These are phyloP conservation scores for Komagataella populi DNA, from an alignment of 805 yeast genomes.

Conservation along the genomic window DNA sequence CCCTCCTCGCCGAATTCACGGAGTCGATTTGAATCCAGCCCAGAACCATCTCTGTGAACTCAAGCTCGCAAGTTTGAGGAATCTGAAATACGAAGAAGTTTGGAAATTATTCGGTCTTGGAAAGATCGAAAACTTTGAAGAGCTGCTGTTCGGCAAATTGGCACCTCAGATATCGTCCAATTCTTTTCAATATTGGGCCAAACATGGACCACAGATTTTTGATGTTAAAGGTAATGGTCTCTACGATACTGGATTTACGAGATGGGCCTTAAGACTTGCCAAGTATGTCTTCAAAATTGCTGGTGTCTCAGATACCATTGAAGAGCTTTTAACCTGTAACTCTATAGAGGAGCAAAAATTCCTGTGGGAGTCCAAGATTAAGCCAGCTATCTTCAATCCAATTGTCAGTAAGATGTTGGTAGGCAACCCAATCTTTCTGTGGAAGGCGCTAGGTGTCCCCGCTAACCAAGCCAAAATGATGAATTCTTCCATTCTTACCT, in stretches of 20 bases:
- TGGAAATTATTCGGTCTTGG: conserved; percentile 78
- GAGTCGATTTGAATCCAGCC: conserved; percentile 74
- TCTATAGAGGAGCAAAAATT: conserved; percentile 47
- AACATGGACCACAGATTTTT: conserved; percentile 48
- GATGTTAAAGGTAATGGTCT: conserved; percentile 41
- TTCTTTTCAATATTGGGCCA: conserved; percentile 73
- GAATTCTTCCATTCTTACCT: conserved; percentile 56
- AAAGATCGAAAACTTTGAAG: conserved; percentile 35
- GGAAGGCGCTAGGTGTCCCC: conserved; percentile 89
- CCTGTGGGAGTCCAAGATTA: conserved; percentile 50
- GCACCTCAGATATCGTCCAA: conserved; percentile 65
- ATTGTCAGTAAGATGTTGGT: conserved; percentile 51
- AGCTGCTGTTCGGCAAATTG: conserved; percentile 39
- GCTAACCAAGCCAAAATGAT: conserved; percentile 74
- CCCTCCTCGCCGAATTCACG: conserved; percentile 69
- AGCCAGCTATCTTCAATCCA: conserved; percentile 62
- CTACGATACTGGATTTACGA: conserved; percentile 71
- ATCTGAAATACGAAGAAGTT: conserved; percentile 39
- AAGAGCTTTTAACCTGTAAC: conserved; percentile 39
- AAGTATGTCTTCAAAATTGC: conserved; percentile 41
- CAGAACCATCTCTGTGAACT: conserved; percentile 73
- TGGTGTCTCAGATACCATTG: conserved; percentile 38
- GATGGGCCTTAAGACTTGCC: conserved; percentile 74
- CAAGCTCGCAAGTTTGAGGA: conserved; percentile 57
- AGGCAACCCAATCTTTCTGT: conserved; percentile 74